Conservation (phyloP, 306 rosid genomes). For the Cucurbita pepo region DNA sequence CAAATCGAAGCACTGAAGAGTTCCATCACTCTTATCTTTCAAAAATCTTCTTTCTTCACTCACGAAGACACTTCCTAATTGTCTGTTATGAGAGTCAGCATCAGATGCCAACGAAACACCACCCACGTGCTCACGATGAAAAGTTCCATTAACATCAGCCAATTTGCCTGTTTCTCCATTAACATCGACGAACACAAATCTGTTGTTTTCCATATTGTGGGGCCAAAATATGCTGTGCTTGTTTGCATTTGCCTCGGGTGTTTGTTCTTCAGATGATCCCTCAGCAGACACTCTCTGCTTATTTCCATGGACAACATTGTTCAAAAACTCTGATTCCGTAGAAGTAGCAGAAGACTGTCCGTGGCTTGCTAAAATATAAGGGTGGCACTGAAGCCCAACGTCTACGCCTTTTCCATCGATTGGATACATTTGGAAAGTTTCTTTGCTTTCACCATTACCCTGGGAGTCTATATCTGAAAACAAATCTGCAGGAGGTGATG, state of each 20-base stretch:
- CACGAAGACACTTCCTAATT: slow-evolving; percentile 4
- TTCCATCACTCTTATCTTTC: slow-evolving; percentile 18
- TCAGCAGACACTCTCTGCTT: slow-evolving; percentile 10
- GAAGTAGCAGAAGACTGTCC: slow-evolving; percentile 26
- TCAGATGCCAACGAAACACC: slow-evolving; percentile 9
- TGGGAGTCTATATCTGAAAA: slow-evolving; percentile 57
- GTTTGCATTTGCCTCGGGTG: slow-evolving; percentile 12
- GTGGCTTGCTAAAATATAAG: slow-evolving; percentile 21
- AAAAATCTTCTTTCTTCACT: slow-evolving; percentile 26
- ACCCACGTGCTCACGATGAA: slow-evolving; percentile 20
- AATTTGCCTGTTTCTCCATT: slow-evolving; percentile 19
- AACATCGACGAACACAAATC: slow-evolving; percentile 21
- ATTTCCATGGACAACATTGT: slow-evolving; percentile 4
- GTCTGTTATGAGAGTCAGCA: slow-evolving; percentile 9
- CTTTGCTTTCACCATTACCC: slow-evolving; percentile 25
- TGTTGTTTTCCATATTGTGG: slow-evolving; percentile 17
- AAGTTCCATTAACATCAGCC: slow-evolving; percentile 13
- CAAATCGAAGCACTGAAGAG: slow-evolving; percentile 12
- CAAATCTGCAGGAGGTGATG: slow-evolving; percentile 81
- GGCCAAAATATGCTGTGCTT: slow-evolving; percentile 13
- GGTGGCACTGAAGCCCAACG: slow-evolving; percentile 29
- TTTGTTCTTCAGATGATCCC: slow-evolving; percentile 18
- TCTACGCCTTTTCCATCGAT: slow-evolving; percentile 7
- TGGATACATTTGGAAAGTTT: slow-evolving; percentile 10
- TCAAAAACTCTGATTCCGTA: slow-evolving; percentile 12